These are phyloP conservation scores for Linaria vulgaris DNA, from an alignment of 257 asterid genomes.

Conservation along the genomic window DNA sequence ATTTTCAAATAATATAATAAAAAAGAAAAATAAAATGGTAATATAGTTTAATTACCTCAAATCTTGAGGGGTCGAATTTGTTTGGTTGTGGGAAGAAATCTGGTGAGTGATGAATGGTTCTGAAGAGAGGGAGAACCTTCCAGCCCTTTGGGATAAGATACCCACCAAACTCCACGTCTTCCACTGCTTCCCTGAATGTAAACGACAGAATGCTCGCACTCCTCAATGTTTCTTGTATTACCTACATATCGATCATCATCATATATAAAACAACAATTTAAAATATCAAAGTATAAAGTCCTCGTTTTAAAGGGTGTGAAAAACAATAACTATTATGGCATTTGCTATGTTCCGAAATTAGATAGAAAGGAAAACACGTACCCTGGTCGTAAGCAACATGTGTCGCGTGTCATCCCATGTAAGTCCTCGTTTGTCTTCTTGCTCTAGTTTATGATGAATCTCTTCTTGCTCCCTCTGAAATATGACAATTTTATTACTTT, in stretches of 20 bases:
- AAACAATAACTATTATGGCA: no score
- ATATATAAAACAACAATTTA: no score
- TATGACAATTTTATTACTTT: no score
- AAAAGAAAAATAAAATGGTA: no score
- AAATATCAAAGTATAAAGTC: no score
- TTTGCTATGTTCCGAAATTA: not conserved
- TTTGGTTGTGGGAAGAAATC: conserved; percentile 68
- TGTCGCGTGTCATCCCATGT: conserved; percentile 68
- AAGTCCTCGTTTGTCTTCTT: conserved; percentile 42
- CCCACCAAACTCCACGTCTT: conserved; percentile 65
- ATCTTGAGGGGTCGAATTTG: conserved; percentile 71
- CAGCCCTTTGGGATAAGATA: conserved; percentile 75
- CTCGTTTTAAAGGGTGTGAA: no score
- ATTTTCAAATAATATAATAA: no score
- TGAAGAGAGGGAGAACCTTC: conserved; percentile 78
- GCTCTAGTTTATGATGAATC: conserved; percentile 28
- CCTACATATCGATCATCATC: no score
- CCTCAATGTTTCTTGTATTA: conserved; percentile 71
- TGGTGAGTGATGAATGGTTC: conserved; percentile 59
- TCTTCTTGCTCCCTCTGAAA: conserved; percentile 61
- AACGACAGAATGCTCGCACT: conserved; percentile 66
- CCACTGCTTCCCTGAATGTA: conserved; percentile 73
- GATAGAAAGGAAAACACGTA: not conserved
- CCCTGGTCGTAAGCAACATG: conserved; percentile 57
- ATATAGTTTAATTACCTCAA: conserved; percentile 45